Evolutionary conservation across 2,329 filamentous ascomycete species (phyloP).

Genomic region (Penicillium crustosum): DNA sequence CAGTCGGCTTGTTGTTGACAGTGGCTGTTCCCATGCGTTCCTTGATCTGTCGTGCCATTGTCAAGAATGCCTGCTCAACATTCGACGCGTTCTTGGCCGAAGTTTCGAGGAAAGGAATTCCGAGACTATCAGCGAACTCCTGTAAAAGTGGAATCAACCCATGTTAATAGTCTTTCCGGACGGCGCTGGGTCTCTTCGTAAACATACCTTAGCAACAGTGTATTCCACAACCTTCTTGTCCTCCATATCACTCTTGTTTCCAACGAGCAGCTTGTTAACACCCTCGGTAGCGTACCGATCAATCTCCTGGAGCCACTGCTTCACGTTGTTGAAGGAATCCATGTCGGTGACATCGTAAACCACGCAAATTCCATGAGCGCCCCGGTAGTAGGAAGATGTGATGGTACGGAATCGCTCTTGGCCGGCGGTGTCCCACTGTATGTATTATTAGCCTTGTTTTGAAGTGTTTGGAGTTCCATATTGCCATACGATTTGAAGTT

Average conservation of each 20-base stretch:
- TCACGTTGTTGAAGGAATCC: constrained; percentile 99
- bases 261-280: constrained; percentile 98
- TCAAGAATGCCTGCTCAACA: constrained; percentile 99
- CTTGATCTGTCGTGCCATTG: constrained; percentile 99
- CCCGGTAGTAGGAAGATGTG: constrained; percentile 98
- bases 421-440: constrained; percentile 96
- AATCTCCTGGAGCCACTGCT: constrained; percentile 99
- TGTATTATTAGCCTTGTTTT: constrained; percentile 18
- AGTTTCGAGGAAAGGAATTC: constrained; percentile 98
- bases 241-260: constrained; percentile 99
- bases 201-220: constrained; percentile 91
- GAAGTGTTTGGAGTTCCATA: not conserved
- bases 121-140: constrained; percentile 98
- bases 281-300: constrained; percentile 98
- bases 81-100: constrained; percentile 99
- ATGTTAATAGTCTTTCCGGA: constrained; percentile 9
- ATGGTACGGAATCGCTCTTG: constrained; percentile 99
- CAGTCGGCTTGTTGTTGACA: constrained; percentile 97
- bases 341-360: constrained; percentile 99
- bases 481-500: constrained; percentile 84
- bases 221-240: constrained; percentile 99
- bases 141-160: constrained; percentile 41
- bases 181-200: not conserved
- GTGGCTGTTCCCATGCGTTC: constrained; percentile 97
- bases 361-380: constrained; percentile 98